Conservation (phyloP, 148 eudicot species). For the Nepenthes mirabilis region DNA sequence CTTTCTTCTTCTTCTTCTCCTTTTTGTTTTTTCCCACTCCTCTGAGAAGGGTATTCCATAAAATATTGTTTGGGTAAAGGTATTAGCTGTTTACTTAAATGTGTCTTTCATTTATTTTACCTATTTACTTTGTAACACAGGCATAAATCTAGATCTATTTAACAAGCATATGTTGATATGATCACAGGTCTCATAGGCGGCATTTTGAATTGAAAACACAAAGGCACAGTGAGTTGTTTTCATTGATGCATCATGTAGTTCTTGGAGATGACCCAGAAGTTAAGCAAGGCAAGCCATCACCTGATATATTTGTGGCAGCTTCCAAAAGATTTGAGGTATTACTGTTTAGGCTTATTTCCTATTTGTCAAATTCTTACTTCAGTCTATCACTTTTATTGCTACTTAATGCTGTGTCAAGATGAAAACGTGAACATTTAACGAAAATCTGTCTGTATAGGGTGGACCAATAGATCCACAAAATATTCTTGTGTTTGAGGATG, state of each 20-base stretch:
- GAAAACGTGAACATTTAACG: background rate
- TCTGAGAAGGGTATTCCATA: too few species aligned
- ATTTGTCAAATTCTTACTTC: background rate
- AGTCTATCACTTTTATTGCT: background rate
- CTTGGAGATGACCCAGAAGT: conserved; percentile 98
- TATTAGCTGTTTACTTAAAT: too few species aligned
- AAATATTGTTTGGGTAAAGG: too few species aligned
- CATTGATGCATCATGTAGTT: conserved; percentile 93
- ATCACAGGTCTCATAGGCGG: conserved; percentile 52
- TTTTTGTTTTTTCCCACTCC: background rate
- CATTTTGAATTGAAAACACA: conserved; percentile 86
- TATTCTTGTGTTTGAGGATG: conserved; percentile 89
- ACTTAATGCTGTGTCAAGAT: background rate
- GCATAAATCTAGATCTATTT: background rate
- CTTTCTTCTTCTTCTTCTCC: background rate
- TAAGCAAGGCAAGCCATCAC: conserved; percentile 90
- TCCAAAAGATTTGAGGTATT: conserved; percentile 88
- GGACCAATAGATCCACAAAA: conserved; percentile 56
- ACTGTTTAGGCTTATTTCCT: background rate
- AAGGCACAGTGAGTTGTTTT: conserved; percentile 62
- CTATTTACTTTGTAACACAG: too few species aligned
- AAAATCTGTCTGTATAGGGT: conserved; percentile 38
- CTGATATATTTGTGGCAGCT: conserved; percentile 80
- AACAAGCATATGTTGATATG: background rate
- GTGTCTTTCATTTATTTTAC: too few species aligned